These are phyloP conservation scores for Rosellinia necatrix DNA, from an alignment of 2,329 filamentous ascomycete genomes.

Conservation along the genomic window DNA sequence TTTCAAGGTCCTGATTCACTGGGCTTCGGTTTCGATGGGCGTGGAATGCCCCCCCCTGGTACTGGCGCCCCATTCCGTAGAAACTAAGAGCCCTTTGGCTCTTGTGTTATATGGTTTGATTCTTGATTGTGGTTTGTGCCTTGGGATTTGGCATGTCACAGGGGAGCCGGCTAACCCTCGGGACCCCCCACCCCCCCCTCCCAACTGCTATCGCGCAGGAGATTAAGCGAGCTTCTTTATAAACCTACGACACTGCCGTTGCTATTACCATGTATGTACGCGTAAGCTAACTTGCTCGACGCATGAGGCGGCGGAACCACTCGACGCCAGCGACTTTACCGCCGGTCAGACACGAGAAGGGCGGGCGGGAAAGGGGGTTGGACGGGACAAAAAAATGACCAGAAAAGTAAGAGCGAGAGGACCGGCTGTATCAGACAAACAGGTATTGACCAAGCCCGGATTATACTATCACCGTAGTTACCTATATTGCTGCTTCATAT, in stretches of 20 bases:
- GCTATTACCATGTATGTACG: background rate
- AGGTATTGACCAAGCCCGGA: background rate
- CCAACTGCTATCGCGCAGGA: background rate
- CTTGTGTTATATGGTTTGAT: background rate
- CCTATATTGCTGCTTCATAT: conserved; percentile 25
- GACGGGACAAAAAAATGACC: background rate
- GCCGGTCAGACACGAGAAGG: background rate
- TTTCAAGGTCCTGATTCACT: conserved; percentile 60
- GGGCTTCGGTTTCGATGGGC: conserved; percentile 59
- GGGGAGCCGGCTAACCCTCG: no score
- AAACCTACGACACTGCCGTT: background rate
- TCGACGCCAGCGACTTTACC: background rate
- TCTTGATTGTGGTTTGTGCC: background rate
- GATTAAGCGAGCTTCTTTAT: conserved; percentile 2
- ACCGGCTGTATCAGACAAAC: background rate
- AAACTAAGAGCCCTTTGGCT: conserved; percentile 29
- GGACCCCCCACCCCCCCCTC: no score
- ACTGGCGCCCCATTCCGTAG: conserved; percentile 46
- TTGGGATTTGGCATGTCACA: conserved; percentile 7
- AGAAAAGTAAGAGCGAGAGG: conserved; percentile 18
- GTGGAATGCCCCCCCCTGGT: conserved; percentile 58
- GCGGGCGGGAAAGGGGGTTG: background rate
- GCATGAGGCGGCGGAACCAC: background rate
- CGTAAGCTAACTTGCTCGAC: background rate
- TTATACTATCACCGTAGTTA: conserved; percentile 14